phyloP scores from a whole-genome alignment of 1,284 basidiomycete genomes.

The Sporisorium sorghi region DNA sequence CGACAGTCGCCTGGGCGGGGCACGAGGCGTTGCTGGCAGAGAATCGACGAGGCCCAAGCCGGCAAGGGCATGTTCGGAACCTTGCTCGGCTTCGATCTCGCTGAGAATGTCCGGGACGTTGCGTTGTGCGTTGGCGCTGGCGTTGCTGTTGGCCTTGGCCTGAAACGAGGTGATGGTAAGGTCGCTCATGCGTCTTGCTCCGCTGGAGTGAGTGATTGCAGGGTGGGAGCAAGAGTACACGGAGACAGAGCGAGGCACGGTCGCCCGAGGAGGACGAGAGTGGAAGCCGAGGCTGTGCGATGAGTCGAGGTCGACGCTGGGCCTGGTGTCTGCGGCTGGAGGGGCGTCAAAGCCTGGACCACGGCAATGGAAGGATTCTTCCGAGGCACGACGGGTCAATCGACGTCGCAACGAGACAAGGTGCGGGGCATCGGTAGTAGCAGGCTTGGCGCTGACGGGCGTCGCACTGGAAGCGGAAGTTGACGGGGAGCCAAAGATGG shows the following conservation, averaged over 20 bases:
- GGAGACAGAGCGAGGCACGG: constrained; percentile 17
- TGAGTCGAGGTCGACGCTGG: constrained; percentile 2
- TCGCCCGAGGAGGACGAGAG: constrained; percentile 6
- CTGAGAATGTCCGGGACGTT: constrained; percentile 11
- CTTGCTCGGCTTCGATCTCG: constrained; percentile 10
- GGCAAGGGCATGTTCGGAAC: constrained; percentile 5
- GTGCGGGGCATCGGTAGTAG: neutral
- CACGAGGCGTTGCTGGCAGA: constrained; percentile 20
- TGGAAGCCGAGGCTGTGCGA: neutral
- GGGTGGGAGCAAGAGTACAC: constrained; percentile 10
- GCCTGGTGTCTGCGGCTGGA: constrained; percentile 21
- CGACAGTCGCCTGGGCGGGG: constrained; percentile 22
- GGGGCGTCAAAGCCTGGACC: constrained; percentile 28
- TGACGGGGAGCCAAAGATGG: constrained; percentile 9
- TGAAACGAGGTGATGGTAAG: constrained; percentile 23
- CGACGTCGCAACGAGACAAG: constrained; percentile 8
- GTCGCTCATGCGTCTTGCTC: constrained; percentile 25
- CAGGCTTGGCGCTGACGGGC: neutral
- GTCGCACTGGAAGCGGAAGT: neutral
- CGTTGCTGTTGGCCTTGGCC: neutral
- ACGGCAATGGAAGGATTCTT: constrained; percentile 39
- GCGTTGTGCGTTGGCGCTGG: neutral
- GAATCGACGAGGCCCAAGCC: constrained; percentile 25
- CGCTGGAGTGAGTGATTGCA: constrained; percentile 1
- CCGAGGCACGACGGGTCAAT: constrained; percentile 17